Base-by-base conservation (phyloP, 2,329 filamentous ascomycete species). In the Aspergillus spinulosporus region DNA sequence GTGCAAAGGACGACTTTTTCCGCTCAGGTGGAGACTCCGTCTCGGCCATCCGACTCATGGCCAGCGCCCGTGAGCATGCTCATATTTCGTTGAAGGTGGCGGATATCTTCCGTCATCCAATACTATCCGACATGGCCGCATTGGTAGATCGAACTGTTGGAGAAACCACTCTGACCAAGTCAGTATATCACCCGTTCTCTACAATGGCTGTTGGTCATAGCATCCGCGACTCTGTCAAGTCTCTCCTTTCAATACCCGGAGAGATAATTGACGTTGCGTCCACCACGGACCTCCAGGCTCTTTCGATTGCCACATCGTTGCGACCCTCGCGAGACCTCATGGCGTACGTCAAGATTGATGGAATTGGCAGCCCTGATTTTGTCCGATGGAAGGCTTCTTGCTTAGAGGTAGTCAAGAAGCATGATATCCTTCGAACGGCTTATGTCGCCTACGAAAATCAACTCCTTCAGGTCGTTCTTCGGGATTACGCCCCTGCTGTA, bases 1-100 rank as follows among this genome's bases (percentile, higher is more conserved):
- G 56, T 2, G 29, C 50, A 5, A 52, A 49, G 2, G 62, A 66
- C 14, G 66, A 56, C 50, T 72, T 72, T 56, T 62, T 66, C 36
- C 49, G 53, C 9, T 48, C 63, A 5, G 64, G 65, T 3, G 65
- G 65, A 0, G 65, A 68, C 32, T 66, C 64, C 1, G 50, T 67
- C 44, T 60, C 47, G n/a, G 64, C 63, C 1, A 66, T 67, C 61
- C 63, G 60, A 36, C 39, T 57, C 1, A 56, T 50, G 2, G 46
- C 58, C 2, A 29, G 56, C 3, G 57, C 56, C n/a, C 44, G 28
- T 50, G 49, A 47, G n/a, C 4, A n/a, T 6, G 44, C 31, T 21
- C n/a, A 29, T 4, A 12, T 29, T 14, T 11, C n/a, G 2, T 3
- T 47, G 26, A 47, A 9, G 29, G 44, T 47, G 6, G 12, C 44